Evolutionary conservation across 2,329 filamentous ascomycete species (phyloP).

Genomic region (Aspergillus amoenus): DNA sequence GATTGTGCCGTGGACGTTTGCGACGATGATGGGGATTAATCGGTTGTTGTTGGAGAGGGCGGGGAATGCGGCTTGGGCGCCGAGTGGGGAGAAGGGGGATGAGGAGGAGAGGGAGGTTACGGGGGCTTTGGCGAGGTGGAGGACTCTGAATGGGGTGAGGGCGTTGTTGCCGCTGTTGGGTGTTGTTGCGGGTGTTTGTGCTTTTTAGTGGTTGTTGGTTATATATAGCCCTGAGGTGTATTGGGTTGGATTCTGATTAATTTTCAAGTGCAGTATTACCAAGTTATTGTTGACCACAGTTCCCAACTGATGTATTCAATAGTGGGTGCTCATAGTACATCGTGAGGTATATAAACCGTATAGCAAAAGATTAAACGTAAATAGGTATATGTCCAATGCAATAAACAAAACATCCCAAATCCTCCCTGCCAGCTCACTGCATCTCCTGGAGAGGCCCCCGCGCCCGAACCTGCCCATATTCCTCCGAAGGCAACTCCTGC

Average conservation of each 20-base stretch:
- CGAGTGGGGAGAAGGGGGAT: not conserved
- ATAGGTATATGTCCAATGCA: not conserved
- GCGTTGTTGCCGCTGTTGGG: slow-evolving; percentile 15
- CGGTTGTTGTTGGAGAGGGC: slow-evolving; percentile 22
- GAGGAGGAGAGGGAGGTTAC: slow-evolving; percentile 12
- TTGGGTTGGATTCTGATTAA: no score
- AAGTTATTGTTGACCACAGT: not conserved
- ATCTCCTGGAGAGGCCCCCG: not conserved
- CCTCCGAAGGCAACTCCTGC: not conserved
- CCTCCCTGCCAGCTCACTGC: not conserved
- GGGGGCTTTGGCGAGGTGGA: slow-evolving; percentile 13
- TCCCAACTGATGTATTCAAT: no score
- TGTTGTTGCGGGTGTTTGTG: slow-evolving; percentile 11
- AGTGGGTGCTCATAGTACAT: no score
- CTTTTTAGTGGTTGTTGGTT: not conserved
- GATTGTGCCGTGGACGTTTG: slow-evolving; percentile 35
- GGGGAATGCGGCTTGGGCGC: not conserved
- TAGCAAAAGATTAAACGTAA: not conserved
- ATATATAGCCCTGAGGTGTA: no score
- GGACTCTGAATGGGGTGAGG: slow-evolving; percentile 15
- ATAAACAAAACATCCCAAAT: not conserved
- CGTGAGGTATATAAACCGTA: no score
- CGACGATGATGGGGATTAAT: slow-evolving; percentile 31
- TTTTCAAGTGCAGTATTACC: no score
- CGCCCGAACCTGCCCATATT: not conserved